Conservation (phyloP, 225 moss, liverwort and hornwort genomes). For the Sphagnum contortum region DNA sequence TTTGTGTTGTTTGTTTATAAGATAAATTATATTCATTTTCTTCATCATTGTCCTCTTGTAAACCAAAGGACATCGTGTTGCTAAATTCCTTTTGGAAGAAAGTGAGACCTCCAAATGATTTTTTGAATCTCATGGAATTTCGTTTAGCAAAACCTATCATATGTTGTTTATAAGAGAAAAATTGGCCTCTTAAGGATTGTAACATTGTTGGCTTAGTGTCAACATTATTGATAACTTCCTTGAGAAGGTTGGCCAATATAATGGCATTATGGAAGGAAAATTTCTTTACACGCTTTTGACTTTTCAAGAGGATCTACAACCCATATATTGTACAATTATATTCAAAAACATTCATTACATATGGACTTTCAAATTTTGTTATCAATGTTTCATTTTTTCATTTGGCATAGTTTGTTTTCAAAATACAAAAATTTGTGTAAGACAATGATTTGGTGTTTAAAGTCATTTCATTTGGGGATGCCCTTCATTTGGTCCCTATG, state of each 20-base stretch:
- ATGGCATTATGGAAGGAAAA: conserved; percentile 72
- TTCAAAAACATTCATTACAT: no score
- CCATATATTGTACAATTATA: not conserved
- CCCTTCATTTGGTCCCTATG: no score
- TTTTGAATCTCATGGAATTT: conserved; percentile 18
- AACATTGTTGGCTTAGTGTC: conserved; percentile 75
- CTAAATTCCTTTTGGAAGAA: conserved; percentile 19
- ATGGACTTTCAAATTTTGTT: no score
- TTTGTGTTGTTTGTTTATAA: no score
- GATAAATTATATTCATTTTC: conserved; percentile 4
- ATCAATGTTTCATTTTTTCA: no score
- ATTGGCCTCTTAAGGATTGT: conserved; percentile 18
- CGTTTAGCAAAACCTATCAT: conserved; percentile 19
- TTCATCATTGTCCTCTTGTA: conserved; percentile 14
- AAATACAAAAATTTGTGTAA: no score
- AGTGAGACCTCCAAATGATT: conserved; percentile 17
- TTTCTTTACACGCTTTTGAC: conserved; percentile 47
- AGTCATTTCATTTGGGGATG: no score
- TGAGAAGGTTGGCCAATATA: conserved; percentile 63
- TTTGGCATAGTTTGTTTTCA: no score
- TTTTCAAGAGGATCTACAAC: conserved; percentile 61
- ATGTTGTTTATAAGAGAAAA: conserved; percentile 1
- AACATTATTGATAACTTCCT: conserved; percentile 57
- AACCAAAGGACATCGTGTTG: conserved; percentile 8
- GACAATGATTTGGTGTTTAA: no score